phyloP scores from a whole-genome alignment of 1,284 basidiomycete species.

The Ganoderma sinense region DNA sequence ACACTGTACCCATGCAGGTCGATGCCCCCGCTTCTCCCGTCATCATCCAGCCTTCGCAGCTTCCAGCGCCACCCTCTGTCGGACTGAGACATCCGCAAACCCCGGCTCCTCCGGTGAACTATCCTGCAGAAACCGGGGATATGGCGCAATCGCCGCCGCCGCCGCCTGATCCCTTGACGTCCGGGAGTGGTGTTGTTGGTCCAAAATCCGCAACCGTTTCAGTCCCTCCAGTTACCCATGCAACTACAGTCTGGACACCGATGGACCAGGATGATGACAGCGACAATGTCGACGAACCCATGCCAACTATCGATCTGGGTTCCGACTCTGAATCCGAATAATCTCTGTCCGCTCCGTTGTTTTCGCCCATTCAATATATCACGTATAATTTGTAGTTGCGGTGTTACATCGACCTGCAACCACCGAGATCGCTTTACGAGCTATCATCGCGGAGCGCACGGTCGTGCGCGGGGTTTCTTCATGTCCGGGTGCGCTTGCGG shows the following conservation, averaged over 20 bases:
- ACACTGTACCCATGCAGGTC: slow-evolving; percentile 21
- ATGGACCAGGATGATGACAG: slow-evolving; percentile 39
- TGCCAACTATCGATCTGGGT: slow-evolving; percentile 60
- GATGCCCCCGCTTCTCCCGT: slow-evolving; percentile 13
- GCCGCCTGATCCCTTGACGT: slow-evolving; percentile 29
- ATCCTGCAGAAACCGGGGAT: neutral
- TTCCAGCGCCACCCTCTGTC: slow-evolving; percentile 1
- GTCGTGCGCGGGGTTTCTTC: slow-evolving; percentile 13
- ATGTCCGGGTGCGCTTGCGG: slow-evolving; percentile 39
- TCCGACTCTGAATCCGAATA: slow-evolving; percentile 53
- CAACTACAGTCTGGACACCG: slow-evolving; percentile 31
- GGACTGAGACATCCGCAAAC: slow-evolving; percentile 1
- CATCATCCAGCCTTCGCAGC: neutral
- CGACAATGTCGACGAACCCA: slow-evolving; percentile 60
- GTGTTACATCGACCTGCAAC: slow-evolving; percentile 9
- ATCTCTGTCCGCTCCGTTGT: neutral
- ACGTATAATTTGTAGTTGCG: neutral
- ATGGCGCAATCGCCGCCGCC: slow-evolving; percentile 16
- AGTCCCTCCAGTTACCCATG: slow-evolving; percentile 5
- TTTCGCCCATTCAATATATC: slow-evolving; percentile 7
- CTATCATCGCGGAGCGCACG: slow-evolving; percentile 2
- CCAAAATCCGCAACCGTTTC: slow-evolving; percentile 18
- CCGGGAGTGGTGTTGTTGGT: slow-evolving; percentile 18
- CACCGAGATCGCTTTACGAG: neutral
- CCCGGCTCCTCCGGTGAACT: neutral